Evolutionary conservation across 768 basidiomycete species (phyloP).

Genomic region (Podaxis carcinomalis): DNA sequence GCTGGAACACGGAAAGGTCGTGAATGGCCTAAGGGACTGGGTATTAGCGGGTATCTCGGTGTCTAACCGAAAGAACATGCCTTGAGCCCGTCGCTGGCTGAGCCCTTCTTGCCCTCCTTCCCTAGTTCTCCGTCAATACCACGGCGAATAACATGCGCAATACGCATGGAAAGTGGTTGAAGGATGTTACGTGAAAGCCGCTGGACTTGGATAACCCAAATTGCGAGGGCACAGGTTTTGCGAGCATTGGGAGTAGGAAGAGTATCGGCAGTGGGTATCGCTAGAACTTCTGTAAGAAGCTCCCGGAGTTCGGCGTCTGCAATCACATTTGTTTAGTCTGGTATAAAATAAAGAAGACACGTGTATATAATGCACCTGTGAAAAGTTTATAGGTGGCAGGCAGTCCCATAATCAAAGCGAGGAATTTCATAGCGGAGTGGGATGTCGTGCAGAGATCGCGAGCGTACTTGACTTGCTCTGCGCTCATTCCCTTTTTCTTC

Average conservation of each 20-base stretch:
- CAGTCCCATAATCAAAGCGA: slow-evolving; percentile 55
- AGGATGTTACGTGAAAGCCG: slow-evolving; percentile 63
- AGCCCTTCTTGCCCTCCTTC: slow-evolving; percentile 86
- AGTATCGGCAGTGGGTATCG: slow-evolving; percentile 64
- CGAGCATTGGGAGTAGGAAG: slow-evolving; percentile 80
- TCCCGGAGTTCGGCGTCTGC: slow-evolving; percentile 54
- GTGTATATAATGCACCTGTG: slow-evolving; percentile 38
- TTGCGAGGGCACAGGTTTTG: slow-evolving; percentile 79
- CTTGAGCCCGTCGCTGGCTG: slow-evolving; percentile 73
- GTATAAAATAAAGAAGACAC: slow-evolving; percentile 12
- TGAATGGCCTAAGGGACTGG: slow-evolving; percentile 56
- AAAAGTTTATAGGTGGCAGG: slow-evolving; percentile 60
- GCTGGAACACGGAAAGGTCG: slow-evolving; percentile 61
- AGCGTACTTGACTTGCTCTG: slow-evolving; percentile 73
- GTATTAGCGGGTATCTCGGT: slow-evolving; percentile 1
- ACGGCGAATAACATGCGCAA: slow-evolving; percentile 67
- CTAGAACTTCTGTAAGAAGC: slow-evolving; percentile 60
- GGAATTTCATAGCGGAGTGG: slow-evolving; percentile 66
- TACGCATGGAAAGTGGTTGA: slow-evolving; percentile 57
- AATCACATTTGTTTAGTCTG: slow-evolving; percentile 9
- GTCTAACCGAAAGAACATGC: slow-evolving; percentile 31
- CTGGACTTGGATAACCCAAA: slow-evolving; percentile 70
- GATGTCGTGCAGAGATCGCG: slow-evolving; percentile 73
- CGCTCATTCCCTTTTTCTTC: slow-evolving; percentile 68
- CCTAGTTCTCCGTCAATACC: slow-evolving; percentile 83